Evolutionary conservation across 768 basidiomycete species (phyloP), one percentile per base, ranked within the genome.

Genomic region (Pisolithus microcarpus): DNA sequence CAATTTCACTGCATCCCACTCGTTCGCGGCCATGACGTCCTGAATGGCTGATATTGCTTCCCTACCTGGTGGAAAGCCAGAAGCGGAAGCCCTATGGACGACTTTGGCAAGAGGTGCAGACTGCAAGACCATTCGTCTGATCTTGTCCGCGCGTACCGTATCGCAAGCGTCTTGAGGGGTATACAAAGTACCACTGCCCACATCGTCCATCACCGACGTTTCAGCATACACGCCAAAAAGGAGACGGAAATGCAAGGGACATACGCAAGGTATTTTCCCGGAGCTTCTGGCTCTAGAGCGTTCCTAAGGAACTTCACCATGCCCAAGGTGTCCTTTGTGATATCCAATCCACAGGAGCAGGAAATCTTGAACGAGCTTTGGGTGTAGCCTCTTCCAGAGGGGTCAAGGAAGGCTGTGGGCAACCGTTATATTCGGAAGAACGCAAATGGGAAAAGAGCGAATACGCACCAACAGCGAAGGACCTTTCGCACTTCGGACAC

Each of bases 381-480:
- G 2, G 74, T 60, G 52, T 80, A 80, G 1, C 80, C 80, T 0
- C 62, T 68, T 5, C 73, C 77, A 0, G 55, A 37, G 4, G 53
- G 43, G 5, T 59, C 66, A 52, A 75, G 55, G 38, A 72, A 72
- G 4, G 71, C 78, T 79, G 10, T 11, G 11, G 2, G 5, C 11
- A 13, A 11, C 13, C 3, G 24, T 19, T 5, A 39, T 54, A 30
- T 61, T 28, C n/a, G 11, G n/a, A 18, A 2, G 19, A 5, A 18
- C 31, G 1, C 43, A 23, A 39, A 2, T 16, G 2, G 26, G 4
- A 9, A n/a, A 30, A 31, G 28, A 60, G 28, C 16, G 37, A 28
- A 36, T 67, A 53, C 48, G 72, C 70, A 62, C 9, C 58, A 11
- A 37, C 19, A 13, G 52, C 39, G 15, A 10, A 26, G 0, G 8